These are phyloP conservation scores for Suillus clintonianus DNA, from an alignment of 768 basidiomycete genomes.

Conservation along the genomic window DNA sequence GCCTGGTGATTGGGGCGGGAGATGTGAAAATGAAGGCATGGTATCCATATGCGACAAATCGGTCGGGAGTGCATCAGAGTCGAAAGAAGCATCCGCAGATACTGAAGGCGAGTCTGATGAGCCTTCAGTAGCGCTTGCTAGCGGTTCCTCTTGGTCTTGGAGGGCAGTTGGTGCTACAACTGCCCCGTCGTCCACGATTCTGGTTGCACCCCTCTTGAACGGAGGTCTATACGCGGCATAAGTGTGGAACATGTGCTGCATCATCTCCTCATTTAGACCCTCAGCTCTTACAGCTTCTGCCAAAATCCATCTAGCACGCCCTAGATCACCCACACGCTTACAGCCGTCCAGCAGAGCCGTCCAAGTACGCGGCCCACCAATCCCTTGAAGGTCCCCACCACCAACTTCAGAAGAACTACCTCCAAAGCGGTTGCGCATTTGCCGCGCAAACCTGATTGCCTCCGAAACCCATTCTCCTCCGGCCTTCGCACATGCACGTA, in stretches of 20 bases:
- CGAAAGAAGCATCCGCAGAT: neutral
- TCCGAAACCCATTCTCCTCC: slow-evolving; percentile 75
- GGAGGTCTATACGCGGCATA: slow-evolving; percentile 82
- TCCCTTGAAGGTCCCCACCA: slow-evolving; percentile 35
- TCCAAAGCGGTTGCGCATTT: slow-evolving; percentile 82
- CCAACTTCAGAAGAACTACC: slow-evolving; percentile 44
- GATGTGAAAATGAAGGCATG: slow-evolving; percentile 39
- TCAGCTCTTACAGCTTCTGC: slow-evolving; percentile 62
- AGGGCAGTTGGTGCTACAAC: slow-evolving; percentile 7
- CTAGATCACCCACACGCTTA: slow-evolving; percentile 83
- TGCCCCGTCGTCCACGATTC: slow-evolving; percentile 34
- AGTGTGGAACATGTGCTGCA: slow-evolving; percentile 85
- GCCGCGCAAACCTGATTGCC: slow-evolving; percentile 78
- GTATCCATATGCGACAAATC: slow-evolving; percentile 6
- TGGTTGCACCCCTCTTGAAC: slow-evolving; percentile 55
- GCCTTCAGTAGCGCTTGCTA: slow-evolving; percentile 6
- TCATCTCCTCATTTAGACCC: slow-evolving; percentile 61
- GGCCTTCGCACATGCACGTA: slow-evolving; percentile 75
- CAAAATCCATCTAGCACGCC: slow-evolving; percentile 85
- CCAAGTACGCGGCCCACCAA: slow-evolving; percentile 63
- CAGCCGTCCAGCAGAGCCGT: slow-evolving; percentile 87
- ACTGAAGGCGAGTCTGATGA: slow-evolving; percentile 4
- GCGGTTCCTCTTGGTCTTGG: neutral
- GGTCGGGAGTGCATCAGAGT: neutral
- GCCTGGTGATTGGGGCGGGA: slow-evolving; percentile 71